Percentiles rank a stretch among this genome's conserved stretches.
Evolutionary conservation across 345 rosid genomes (phyloP).

Genomic region (Eucalyptus curtisii): DNA sequence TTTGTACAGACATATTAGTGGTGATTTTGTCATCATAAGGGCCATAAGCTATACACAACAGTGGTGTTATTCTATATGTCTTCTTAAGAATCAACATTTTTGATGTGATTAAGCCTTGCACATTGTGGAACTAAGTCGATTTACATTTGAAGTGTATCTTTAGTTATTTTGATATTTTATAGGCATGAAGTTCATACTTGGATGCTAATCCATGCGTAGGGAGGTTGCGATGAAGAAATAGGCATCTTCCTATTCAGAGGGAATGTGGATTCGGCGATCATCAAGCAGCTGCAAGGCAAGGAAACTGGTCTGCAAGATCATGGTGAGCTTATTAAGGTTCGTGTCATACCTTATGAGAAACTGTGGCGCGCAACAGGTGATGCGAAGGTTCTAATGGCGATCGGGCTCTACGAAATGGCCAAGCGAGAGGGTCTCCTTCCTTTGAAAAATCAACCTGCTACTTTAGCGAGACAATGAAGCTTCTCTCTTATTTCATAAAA

Average conservation of each 20-base stretch:
- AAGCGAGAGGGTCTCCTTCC: conserved; percentile 40
- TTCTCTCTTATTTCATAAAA: background rate
- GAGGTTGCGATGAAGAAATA: conserved; percentile 93
- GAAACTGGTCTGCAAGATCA: conserved; percentile 64
- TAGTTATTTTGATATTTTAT: background rate
- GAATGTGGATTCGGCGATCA: conserved; percentile 38
- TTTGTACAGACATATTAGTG: background rate
- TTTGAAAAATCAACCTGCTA: background rate
- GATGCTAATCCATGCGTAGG: conserved; percentile 25
- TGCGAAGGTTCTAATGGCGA: conserved; percentile 56
- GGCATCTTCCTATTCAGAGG: conserved; percentile 61
- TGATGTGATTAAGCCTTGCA: background rate
- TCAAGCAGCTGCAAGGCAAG: conserved; percentile 65
- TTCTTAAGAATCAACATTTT: background rate
- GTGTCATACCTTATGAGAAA: conserved; percentile 40
- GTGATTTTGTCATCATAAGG: background rate
- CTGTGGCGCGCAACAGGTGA: conserved; percentile 79
- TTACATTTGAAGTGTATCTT: background rate
- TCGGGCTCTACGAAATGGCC: conserved; percentile 81
- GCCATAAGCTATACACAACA: background rate
- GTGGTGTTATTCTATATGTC: background rate
- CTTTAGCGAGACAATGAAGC: background rate
- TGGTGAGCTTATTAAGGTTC: conserved; percentile 79
- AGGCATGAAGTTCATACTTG: background rate
- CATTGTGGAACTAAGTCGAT: background rate